Base-by-base conservation (phyloP, 805 yeast genomes). In the Ogataea methanolica region DNA sequence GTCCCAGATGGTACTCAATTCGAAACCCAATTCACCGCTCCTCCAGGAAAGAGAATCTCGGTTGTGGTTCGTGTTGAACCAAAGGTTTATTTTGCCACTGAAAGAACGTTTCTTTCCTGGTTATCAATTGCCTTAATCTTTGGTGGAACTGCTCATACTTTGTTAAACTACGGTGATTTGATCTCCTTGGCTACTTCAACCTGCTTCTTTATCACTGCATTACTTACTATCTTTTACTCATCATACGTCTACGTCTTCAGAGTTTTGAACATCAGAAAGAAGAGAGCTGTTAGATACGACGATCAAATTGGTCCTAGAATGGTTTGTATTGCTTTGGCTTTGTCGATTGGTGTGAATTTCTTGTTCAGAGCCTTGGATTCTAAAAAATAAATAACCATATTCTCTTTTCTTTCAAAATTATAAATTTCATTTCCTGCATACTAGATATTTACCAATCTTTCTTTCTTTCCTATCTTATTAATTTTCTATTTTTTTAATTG, bases 51-150 rank as follows among this genome's bases (percentile, higher is more conserved):
- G 67, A 76, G 78, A 40, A 88, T 94, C 49, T 81, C 90, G 60
- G 94, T 94, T 8, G 99, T 98, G 2, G 95, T 94, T 36, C 80
- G 99, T 60, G 91, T 94, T 35, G 99, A 94, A 69, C 99, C 99
- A 49, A 94, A 94, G 71, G 99, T 94, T n/a, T 94, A 94, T 66
- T 94, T 94, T 68, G 99, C 99, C 6, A 89, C 96, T 22, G 99
- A 94, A 68, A 82, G 99, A 70, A 94, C 99, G 0, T 92, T 83
- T 62, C 74, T 94, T 52, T 80, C 95, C 37, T 94, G 99, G 99
- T 71, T 92, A 47, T 91, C 96, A 37, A 88, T 94, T 57, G 88
- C 94, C 8, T 80, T 94, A 74, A 73, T 92, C 39, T 74, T 94
- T 48, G 90, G 94, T 39, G 95, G 92, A 42, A 86, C 96, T 37